These are phyloP conservation scores for Fusarium concolor DNA, from an alignment of 2,329 filamentous ascomycete species.

Conservation along the genomic window DNA sequence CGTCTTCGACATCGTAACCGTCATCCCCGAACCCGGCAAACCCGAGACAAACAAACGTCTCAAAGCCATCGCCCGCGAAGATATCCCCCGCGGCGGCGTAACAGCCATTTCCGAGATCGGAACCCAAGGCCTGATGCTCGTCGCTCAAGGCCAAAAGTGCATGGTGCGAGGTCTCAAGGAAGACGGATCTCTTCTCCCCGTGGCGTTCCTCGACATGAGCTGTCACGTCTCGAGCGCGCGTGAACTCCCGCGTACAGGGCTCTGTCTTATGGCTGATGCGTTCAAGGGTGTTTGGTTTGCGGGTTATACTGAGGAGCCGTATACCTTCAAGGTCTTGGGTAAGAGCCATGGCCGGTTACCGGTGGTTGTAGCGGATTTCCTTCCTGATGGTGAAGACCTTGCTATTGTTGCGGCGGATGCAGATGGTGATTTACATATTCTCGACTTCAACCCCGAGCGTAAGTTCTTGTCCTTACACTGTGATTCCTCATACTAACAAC, in stretches of 20 bases:
- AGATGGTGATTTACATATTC: constrained; percentile 85
- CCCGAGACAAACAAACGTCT: constrained; percentile 88
- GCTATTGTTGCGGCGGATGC: constrained; percentile 86
- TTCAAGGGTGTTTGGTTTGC: constrained; percentile 97
- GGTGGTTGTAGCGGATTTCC: constrained; percentile 84
- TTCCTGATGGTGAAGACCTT: constrained; percentile 86
- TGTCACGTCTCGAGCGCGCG: constrained; percentile 91
- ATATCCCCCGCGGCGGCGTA: constrained; percentile 90
- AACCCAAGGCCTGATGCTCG: constrained; percentile 87
- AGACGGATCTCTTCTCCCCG: constrained; percentile 89
- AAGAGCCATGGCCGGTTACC: constrained; percentile 85
- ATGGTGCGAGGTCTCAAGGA: constrained; percentile 97
- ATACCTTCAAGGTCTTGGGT: constrained; percentile 92
- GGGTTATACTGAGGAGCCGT: constrained; percentile 96
- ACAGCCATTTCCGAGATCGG: constrained; percentile 87
- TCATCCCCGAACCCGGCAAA: constrained; percentile 87
- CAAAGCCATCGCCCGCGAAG: constrained; percentile 88
- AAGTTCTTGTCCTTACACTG: constrained; percentile 52
- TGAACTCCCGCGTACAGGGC: constrained; percentile 82
- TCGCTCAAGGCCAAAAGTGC: constrained; percentile 94
- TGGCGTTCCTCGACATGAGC: constrained; percentile 98
- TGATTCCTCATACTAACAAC: constrained; percentile 38
- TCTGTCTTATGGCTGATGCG: constrained; percentile 89
- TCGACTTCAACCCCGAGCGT: constrained; percentile 97
- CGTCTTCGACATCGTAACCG: constrained; percentile 90